phyloP scores from a whole-genome alignment of 352 stramenopile species.

The Phytopythium kandeliae region DNA sequence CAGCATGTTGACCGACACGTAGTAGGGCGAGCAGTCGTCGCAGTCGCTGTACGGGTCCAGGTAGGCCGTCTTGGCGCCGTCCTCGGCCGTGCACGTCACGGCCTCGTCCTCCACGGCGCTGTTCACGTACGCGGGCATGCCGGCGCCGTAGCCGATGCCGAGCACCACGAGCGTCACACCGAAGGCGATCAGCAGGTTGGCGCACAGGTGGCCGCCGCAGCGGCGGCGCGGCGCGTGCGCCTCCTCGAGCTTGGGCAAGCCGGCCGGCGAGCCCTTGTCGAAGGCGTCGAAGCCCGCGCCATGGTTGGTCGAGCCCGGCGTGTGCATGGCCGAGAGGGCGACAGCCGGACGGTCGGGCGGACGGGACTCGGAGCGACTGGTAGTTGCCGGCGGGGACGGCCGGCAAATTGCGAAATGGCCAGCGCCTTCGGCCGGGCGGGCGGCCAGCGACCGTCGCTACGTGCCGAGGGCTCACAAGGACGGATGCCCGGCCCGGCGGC shows the following conservation, averaged over 20 bases:
- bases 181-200: conserved; percentile 25
- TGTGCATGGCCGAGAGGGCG: conserved; percentile 12
- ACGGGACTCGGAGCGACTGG: neutral
- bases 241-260: conserved; percentile 23
- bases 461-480: too few relatives aligned
- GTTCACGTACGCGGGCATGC: conserved; percentile 46
- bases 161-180: conserved; percentile 32
- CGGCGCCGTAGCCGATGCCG: conserved; percentile 49
- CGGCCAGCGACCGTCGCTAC: too few relatives aligned
- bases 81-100: conserved; percentile 30
- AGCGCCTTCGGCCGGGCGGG: too few relatives aligned
- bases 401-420: conserved; percentile 6
- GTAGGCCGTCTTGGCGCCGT: conserved; percentile 37
- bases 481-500: too few relatives aligned
- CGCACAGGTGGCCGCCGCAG: conserved; percentile 31
- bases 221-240: conserved; percentile 4
- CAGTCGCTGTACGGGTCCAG: conserved; percentile 65
- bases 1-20: conserved; percentile 56
- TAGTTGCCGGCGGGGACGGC: neutral
- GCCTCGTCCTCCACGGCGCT: conserved; percentile 30
- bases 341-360: neutral
- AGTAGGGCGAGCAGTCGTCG: conserved; percentile 72
- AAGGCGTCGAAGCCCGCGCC: conserved; percentile 5
- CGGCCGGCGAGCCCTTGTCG: conserved; percentile 15
- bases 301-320: conserved; percentile 15